Evolutionary conservation across 257 asterid genomes (phyloP).

Genomic region (Penstemon barbatus): DNA sequence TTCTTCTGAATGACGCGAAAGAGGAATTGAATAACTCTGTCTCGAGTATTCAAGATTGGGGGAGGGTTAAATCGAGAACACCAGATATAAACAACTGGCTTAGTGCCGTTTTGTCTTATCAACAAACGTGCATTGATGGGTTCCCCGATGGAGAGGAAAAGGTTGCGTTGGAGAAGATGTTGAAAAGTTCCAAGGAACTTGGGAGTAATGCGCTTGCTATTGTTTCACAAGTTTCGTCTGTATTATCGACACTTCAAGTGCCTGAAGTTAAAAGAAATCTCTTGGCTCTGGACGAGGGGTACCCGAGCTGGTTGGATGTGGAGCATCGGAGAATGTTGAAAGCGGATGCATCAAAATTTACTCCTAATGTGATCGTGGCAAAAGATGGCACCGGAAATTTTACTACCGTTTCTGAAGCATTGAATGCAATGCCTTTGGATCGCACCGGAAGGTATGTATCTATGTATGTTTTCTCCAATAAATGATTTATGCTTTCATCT

Average conservation of each 20-base stretch:
- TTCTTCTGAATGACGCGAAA: constrained; percentile 56
- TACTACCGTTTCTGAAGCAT: constrained; percentile 57
- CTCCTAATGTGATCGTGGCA: constrained; percentile 67
- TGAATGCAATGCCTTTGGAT: constrained; percentile 59
- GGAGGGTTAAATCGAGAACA: constrained; percentile 11
- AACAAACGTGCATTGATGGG: constrained; percentile 77
- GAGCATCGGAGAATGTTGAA: constrained; percentile 55
- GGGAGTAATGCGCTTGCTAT: constrained; percentile 78
- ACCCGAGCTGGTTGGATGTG: constrained; percentile 56
- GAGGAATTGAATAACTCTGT: constrained; percentile 66
- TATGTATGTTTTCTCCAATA: too few relatives aligned
- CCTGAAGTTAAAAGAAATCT: constrained; percentile 41
- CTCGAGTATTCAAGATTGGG: constrained; percentile 31
- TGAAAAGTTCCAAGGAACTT: constrained; percentile 46
- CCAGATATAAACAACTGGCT: constrained; percentile 71
- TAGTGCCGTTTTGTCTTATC: constrained; percentile 82
- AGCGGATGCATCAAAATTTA: constrained; percentile 32
- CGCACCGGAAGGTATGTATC: constrained; percentile 57
- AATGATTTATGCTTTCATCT: too few relatives aligned
- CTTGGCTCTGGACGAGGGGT: constrained; percentile 22
- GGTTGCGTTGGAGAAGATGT: constrained; percentile 34
- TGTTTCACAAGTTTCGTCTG: constrained; percentile 36
- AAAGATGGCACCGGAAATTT: constrained; percentile 75
- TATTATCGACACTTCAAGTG: constrained; percentile 23
- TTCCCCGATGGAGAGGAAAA: constrained; percentile 68